phyloP scores from a whole-genome alignment of 2,329 filamentous ascomycete genomes.

The Aspergillus sp. region DNA sequence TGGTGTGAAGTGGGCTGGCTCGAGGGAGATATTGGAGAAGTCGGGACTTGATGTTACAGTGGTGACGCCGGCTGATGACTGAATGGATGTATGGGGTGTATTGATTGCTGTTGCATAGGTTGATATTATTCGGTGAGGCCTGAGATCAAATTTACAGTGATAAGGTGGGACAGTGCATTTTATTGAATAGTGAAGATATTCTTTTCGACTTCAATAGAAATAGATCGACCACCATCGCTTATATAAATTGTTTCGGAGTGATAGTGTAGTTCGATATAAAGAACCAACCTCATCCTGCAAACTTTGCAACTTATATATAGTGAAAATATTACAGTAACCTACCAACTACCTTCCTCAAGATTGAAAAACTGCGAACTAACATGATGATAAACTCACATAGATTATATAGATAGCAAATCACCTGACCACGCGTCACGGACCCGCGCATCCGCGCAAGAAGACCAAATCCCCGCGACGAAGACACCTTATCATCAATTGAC shows the following conservation, averaged over 20 bases:
- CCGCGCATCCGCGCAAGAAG: conserved; percentile 10
- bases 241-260: too few relatives aligned
- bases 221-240: too few relatives aligned
- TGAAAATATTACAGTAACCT: too few relatives aligned
- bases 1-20: conserved; percentile 56
- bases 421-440: conserved; percentile 23
- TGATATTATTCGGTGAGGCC: not conserved
- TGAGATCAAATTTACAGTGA: too few relatives aligned
- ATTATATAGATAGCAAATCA: conserved; percentile 8
- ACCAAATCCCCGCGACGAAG: not conserved
- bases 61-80: conserved; percentile 29
- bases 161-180: too few relatives aligned
- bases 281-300: too few relatives aligned
- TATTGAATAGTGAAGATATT: too few relatives aligned
- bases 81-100: not conserved
- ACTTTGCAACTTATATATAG: too few relatives aligned
- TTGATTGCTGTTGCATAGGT: not conserved
- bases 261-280: too few relatives aligned
- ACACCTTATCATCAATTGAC: not conserved
- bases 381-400: not conserved
- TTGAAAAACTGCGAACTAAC: too few relatives aligned
- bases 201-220: too few relatives aligned
- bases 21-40: conserved; percentile 46
- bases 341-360: too few relatives aligned
- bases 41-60: conserved; percentile 41